Evolutionary conservation across 768 basidiomycete genomes (phyloP), one percentile per base, ranked within the genome.

Genomic region (Auriscalpium orientale): DNA sequence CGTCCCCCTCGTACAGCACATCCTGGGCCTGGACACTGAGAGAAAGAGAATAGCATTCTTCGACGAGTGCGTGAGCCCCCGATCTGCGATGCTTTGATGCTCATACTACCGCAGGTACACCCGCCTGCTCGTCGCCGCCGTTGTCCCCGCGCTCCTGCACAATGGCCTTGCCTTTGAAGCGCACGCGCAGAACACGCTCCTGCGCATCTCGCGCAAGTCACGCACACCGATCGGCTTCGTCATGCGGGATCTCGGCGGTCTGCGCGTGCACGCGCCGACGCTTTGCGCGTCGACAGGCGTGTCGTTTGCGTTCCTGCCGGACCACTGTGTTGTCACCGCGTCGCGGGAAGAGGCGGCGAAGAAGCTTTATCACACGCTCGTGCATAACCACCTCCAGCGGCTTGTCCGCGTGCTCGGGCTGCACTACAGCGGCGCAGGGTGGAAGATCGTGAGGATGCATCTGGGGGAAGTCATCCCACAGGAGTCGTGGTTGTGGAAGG

Each of bases 81-180:
- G 9, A 49, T 16, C 0, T 54, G 40, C 36, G 37, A 16, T 12
- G 47, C 12, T 37, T 52, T 18, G 15, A 21, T 35, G 37, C 28
- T 40, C 21, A 9, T 36, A 58, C 15, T 6, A 10, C 28, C 4
- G 28, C 54, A 81, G 81, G 50, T 83, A 82, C 56, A 69, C 81
- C 48, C 69, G 73, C 28, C 66, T 80, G n/a, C 75, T 78, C 5
- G 77, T 79, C 50, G 70, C 73, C 35, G 81, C 79, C 2, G 67
- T 83, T 16, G 66, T 82, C 54, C 81, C 82, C 11, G 73, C 79
- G 5, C 65, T 81, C 40, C 66, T 83, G 13, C 55, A 76, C 44
- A 80, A 83, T 50, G 81, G 81, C 4, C 77, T 82, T n/a, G 77
- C 78, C 8, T 81, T 83, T 51, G 82, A 83, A 67, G 82, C 80